Evolutionary conservation across 1,284 basidiomycete species (phyloP), one percentile per base, ranked within the genome.

Genomic region (Ceratobasidium sp.): DNA sequence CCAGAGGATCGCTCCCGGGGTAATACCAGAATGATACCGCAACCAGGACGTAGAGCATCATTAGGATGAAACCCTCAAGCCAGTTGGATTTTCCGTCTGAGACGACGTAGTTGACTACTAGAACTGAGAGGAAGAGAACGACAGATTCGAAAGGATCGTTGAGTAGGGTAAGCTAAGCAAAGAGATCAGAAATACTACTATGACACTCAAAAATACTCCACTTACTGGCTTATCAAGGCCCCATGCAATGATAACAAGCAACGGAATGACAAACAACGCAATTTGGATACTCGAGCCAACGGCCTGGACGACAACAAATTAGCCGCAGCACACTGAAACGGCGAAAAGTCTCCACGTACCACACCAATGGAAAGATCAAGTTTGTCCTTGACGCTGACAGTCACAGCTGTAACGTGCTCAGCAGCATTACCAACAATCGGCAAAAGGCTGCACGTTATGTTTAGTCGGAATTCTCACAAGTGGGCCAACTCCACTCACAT

Each of bases 231-330:
- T 91, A 59, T 85, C 87, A 57, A 91, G 80, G 26, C 87, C 86
- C 89, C 89, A 91, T 0, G 80, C 88, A 70, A 85, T 76, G 14
- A 85, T 75, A 32, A 90, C 84, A 64, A 90, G 80, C 28, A 89
- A 89, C 80, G 93, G 93, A 77, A 95, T 88, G 73, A 95, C 89
- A 79, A 95, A 91, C 52, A 96, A 85, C 0, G 93, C 91, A 73
- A 94, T 94, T 89, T 98, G 95, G 75, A 97, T 95, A 74, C 92
- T 94, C 1, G 92, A 94, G n/a, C 94, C 94, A 44, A 95, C 92
- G 7, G 95, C 94, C 66, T 49, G 30, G 7, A 54, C 5, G 2
- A 50, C 23, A 30, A 3, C 7, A 66, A 21, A n/a, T 52, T 4
- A 57, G 26, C 38, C 47, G 43, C 62, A 50, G 23, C 30, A 61